A percentile compares a stretch with the other conserved stretches of the same genome.
Evolutionary conservation across 768 basidiomycete species (phyloP).

Genomic region (Pleurotus djamor): DNA sequence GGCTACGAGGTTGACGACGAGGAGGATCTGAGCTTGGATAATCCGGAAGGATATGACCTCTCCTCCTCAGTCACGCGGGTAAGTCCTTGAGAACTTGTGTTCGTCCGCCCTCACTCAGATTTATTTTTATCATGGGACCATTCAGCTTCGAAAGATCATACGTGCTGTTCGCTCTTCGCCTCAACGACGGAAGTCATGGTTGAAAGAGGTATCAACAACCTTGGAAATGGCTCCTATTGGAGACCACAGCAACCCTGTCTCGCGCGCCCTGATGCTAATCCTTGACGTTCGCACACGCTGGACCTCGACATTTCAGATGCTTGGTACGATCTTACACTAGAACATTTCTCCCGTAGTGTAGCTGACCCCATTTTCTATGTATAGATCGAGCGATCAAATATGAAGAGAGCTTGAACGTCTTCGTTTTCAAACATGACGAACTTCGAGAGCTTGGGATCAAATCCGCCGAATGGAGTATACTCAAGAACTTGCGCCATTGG

Average conservation of each 20-base stretch:
- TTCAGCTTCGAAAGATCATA: conserved; percentile 21
- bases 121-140: too few species aligned
- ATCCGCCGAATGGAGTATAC: conserved; percentile 22
- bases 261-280: conserved; percentile 19
- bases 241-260: too few species aligned
- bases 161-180: conserved; percentile 16
- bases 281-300: conserved; percentile 28
- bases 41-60: too few species aligned
- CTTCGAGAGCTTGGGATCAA: conserved; percentile 14
- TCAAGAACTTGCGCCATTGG: conserved; percentile 20
- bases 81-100: too few species aligned
- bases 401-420: conserved; percentile 13
- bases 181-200: conserved; percentile 15
- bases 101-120: too few species aligned
- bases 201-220: conserved; percentile 3
- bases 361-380: neutral
- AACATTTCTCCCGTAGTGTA: neutral
- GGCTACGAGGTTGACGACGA: neutral
- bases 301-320: conserved; percentile 32
- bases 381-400: conserved; percentile 22
- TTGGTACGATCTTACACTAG: too few species aligned
- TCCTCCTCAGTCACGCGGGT: too few species aligned
- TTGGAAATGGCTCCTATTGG: neutral
- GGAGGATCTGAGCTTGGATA: too few species aligned
- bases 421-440: conserved; percentile 12